phyloP scores from a whole-genome alignment of 1,284 basidiomycete genomes.

The Cutaneotrichosporon cavernicola region DNA sequence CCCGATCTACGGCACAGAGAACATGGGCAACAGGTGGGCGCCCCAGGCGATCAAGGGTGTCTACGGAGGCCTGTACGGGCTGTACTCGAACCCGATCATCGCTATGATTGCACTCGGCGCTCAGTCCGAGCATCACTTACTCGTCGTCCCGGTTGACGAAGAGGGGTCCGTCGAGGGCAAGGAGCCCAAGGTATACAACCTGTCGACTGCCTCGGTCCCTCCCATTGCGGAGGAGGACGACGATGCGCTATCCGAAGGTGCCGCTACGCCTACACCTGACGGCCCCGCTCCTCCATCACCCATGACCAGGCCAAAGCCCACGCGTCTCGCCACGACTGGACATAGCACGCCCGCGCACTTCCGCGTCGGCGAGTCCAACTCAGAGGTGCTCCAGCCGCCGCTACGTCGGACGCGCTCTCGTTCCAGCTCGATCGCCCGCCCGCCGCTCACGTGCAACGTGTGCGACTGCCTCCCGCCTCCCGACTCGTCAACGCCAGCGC shows the following conservation, averaged over 20 bases:
- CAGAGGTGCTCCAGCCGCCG: neutral
- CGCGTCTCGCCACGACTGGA: slow-evolving; percentile 12
- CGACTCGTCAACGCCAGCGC: neutral
- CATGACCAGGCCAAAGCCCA: slow-evolving; percentile 12
- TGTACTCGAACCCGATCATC: slow-evolving; percentile 54
- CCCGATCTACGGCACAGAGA: slow-evolving; percentile 47
- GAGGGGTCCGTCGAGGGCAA: slow-evolving; percentile 10
- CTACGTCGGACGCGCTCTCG: slow-evolving; percentile 13
- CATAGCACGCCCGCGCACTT: slow-evolving; percentile 6
- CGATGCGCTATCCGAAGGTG: neutral
- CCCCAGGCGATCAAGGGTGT: slow-evolving; percentile 52
- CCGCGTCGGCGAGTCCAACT: neutral
- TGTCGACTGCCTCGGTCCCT: slow-evolving; percentile 15
- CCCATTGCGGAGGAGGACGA: slow-evolving; percentile 11
- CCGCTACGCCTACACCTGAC: neutral
- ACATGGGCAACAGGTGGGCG: slow-evolving; percentile 50
- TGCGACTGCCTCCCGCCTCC: slow-evolving; percentile 22
- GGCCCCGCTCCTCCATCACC: slow-evolving; percentile 4
- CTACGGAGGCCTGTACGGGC: slow-evolving; percentile 50
- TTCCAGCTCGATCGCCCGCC: slow-evolving; percentile 22
- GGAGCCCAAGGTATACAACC: slow-evolving; percentile 28
- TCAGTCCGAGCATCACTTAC: slow-evolving; percentile 51
- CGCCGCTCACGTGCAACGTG: slow-evolving; percentile 45
- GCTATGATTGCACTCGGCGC: slow-evolving; percentile 50
- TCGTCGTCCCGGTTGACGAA: slow-evolving; percentile 35